Conservation (phyloP, 2,329 filamentous ascomycete species). For the Colletotrichum musae region DNA sequence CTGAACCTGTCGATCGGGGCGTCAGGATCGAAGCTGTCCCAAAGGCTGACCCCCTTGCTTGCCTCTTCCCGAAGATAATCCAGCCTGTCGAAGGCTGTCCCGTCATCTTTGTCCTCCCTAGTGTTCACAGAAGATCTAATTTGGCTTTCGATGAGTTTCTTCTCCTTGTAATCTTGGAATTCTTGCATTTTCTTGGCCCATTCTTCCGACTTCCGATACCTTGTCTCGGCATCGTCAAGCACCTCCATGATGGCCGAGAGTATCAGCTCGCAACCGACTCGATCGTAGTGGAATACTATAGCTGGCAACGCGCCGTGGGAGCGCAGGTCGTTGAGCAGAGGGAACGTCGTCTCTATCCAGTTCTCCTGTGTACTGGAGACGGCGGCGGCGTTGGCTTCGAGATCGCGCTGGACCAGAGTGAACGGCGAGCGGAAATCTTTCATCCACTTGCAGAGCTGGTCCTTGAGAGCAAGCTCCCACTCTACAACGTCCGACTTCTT, state of each 20-base stretch:
- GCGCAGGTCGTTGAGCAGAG: slow-evolving; percentile 73
- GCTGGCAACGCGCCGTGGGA: slow-evolving; percentile 77
- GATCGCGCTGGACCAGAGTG: slow-evolving; percentile 59
- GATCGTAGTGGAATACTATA: slow-evolving; percentile 84
- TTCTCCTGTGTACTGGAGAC: background rate
- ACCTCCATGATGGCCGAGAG: slow-evolving; percentile 65
- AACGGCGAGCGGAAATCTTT: slow-evolving; percentile 61
- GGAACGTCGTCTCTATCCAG: slow-evolving; percentile 51
- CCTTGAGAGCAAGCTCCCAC: slow-evolving; percentile 67
- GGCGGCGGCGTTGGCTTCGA: slow-evolving; percentile 46
- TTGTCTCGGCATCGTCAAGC: slow-evolving; percentile 64
- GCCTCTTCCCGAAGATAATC: slow-evolving; percentile 71
- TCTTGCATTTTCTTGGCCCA: slow-evolving; percentile 74
- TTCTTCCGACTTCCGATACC: slow-evolving; percentile 56
- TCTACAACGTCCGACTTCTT: slow-evolving; percentile 75
- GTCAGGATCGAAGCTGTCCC: slow-evolving; percentile 77
- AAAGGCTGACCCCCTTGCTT: slow-evolving; percentile 67
- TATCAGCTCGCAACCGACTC: slow-evolving; percentile 73
- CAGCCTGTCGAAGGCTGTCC: slow-evolving; percentile 61
- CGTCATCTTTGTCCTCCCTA: slow-evolving; percentile 47
- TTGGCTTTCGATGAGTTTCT: slow-evolving; percentile 47
- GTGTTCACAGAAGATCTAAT: background rate
- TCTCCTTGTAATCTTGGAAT: slow-evolving; percentile 50
- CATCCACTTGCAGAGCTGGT: slow-evolving; percentile 71
- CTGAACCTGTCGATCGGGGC: slow-evolving; percentile 74